Base-by-base conservation (phyloP, 352 stramenopile genomes). In the Thraustotheca clavata region DNA sequence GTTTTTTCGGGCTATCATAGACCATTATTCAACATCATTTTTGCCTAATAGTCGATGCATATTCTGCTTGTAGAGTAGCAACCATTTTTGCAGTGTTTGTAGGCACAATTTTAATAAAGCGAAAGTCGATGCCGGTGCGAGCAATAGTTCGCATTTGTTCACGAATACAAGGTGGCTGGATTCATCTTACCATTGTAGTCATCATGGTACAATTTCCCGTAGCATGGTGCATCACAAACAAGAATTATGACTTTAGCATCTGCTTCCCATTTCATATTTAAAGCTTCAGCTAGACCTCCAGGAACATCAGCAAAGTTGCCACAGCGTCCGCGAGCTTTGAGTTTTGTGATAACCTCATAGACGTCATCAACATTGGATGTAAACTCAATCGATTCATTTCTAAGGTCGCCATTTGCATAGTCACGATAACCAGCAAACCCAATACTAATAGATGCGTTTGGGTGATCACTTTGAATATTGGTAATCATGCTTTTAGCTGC, bases 391-490 rank as follows among this genome's bases (percentile, higher is more conserved):
- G 69, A 35, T 32, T 79, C 14, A 5, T 78, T 43, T 1, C 75
- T 67, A 0, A 70, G 46, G 12, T 11, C 27, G 18, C 63, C 67
- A 27, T 75, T 71, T 29, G 70, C 75, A 27, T 77, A 82, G 18
- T 79, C 71, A 16, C 75, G 72, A 33, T 79, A 82, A 1, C 62
- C 74, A 3, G 79, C 71, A 69, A 83, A 78, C 0, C 73, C 73
- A 11, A 76, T 62, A 1, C 71, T 68, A 27, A 78, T 38, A 2
- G 34, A 63, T 12, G 75, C 67, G 0, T 46, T 43, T 0, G 46
- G 48, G 32, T 83, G 69, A 0, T 72, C 61, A 1, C 8, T 16
- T 34, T 71, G 69, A 26, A 77, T 60, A 9, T 57, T 71, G 31
- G 61, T 47, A 35, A 83, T 78, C 40, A 80, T 76, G 3, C 49